phyloP scores from a whole-genome alignment of 2,329 filamentous ascomycete species.

The Kalmusia sp. region DNA sequence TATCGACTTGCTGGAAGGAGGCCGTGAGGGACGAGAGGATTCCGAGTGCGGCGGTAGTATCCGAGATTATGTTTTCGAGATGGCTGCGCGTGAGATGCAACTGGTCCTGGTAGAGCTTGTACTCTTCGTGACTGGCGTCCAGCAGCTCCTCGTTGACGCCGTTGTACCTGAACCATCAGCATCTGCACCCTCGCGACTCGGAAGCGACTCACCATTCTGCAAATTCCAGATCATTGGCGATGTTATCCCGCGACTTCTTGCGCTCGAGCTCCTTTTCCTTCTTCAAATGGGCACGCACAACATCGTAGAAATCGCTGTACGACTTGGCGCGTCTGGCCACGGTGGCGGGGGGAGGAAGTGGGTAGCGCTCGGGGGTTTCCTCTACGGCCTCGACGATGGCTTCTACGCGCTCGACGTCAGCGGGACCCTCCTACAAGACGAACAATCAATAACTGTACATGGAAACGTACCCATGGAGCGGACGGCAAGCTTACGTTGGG shows the following conservation, averaged over 20 bases:
- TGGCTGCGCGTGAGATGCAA: slow-evolving; percentile 81
- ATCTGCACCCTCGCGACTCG: background rate
- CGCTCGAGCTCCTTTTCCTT: slow-evolving; percentile 55
- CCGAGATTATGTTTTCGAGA: slow-evolving; percentile 77
- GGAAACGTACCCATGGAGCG: slow-evolving; percentile 42
- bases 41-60: slow-evolving; percentile 77
- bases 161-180: slow-evolving; percentile 49
- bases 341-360: slow-evolving; percentile 71
- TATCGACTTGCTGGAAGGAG: slow-evolving; percentile 86
- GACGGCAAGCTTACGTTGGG: slow-evolving; percentile 54
- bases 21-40: slow-evolving; percentile 80
- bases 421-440: slow-evolving; percentile 59
- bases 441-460: slow-evolving; percentile 51
- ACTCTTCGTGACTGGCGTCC: slow-evolving; percentile 83
- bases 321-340: slow-evolving; percentile 73
- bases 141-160: slow-evolving; percentile 71
- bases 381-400: slow-evolving; percentile 67
- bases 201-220: slow-evolving; percentile 53
- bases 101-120: slow-evolving; percentile 81
- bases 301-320: slow-evolving; percentile 78
- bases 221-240: slow-evolving; percentile 67
- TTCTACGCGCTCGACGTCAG: slow-evolving; percentile 61
- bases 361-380: slow-evolving; percentile 58
- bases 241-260: slow-evolving; percentile 48
- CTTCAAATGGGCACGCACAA: slow-evolving; percentile 63